Conservation (phyloP, 2,329 filamentous ascomycete genomes). For the Lachnellula cervina region DNA sequence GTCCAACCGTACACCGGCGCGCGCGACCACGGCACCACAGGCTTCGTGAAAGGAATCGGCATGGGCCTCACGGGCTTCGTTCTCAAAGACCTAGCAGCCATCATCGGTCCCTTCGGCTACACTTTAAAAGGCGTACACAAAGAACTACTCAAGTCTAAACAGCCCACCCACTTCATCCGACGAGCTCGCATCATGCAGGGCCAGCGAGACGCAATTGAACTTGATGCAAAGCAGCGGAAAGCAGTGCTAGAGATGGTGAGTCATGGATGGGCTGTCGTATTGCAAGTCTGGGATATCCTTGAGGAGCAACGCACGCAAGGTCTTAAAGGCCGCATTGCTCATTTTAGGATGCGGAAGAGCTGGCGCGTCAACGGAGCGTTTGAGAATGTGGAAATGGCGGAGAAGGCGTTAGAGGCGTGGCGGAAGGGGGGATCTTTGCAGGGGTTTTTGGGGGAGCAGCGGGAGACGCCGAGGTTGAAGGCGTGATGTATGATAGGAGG, state of each 20-base stretch:
- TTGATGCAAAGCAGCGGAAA: slow-evolving; percentile 33
- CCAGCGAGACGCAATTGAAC: slow-evolving; percentile 39
- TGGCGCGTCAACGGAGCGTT: slow-evolving; percentile 39
- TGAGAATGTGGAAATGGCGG: slow-evolving; percentile 45
- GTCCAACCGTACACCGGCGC: slow-evolving; percentile 55
- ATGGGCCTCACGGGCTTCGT: slow-evolving; percentile 61
- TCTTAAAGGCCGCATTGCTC: slow-evolving; percentile 30
- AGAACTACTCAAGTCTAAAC: slow-evolving; percentile 49
- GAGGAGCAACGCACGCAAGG: slow-evolving; percentile 28
- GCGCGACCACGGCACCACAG: slow-evolving; percentile 48
- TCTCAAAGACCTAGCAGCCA: slow-evolving; percentile 58
- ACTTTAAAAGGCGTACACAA: slow-evolving; percentile 60
- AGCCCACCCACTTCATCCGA: slow-evolving; percentile 50
- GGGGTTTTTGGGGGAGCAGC: slow-evolving; percentile 21
- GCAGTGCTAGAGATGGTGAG: slow-evolving; percentile 31
- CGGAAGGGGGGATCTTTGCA: slow-evolving; percentile 40
- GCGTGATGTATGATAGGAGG: no score
- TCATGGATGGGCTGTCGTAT: slow-evolving; percentile 40
- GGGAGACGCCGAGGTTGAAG: slow-evolving; percentile 1
- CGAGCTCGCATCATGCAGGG: slow-evolving; percentile 56
- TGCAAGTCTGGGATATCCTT: slow-evolving; percentile 38
- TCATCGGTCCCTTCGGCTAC: slow-evolving; percentile 57
- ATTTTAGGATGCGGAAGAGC: slow-evolving; percentile 36
- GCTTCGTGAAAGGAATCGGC: slow-evolving; percentile 48
- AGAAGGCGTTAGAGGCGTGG: slow-evolving; percentile 42